phyloP scores from a whole-genome alignment of 2,329 filamentous ascomycete genomes.

The Hirsutella minnesotensis region DNA sequence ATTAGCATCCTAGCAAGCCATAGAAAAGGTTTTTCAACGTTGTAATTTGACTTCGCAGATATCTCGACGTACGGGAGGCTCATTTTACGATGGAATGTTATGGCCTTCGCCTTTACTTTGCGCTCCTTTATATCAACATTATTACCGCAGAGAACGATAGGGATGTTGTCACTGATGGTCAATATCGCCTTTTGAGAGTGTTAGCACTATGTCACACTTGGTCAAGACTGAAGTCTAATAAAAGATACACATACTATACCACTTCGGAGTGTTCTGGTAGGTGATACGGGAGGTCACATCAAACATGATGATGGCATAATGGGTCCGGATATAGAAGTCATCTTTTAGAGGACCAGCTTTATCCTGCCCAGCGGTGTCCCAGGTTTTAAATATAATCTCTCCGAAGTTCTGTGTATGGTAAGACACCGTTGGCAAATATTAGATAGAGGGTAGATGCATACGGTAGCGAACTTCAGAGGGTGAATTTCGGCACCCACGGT shows the following conservation, averaged over 20 bases:
- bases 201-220: too few relatives aligned
- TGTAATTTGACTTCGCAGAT: constrained; percentile 99
- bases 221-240: background rate
- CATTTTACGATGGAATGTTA: constrained; percentile 99
- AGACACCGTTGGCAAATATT: constrained; percentile 7
- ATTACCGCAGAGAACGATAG: constrained; percentile 96
- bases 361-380: constrained; percentile 98
- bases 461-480: constrained; percentile 93
- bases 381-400: constrained; percentile 96
- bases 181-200: constrained; percentile 97
- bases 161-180: constrained; percentile 99
- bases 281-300: constrained; percentile 98
- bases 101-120: constrained; percentile 99
- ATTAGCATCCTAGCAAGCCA: constrained; percentile 98
- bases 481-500: constrained; percentile 99
- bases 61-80: constrained; percentile 99
- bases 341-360: constrained; percentile 99
- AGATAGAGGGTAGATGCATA: constrained; percentile 41
- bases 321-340: constrained; percentile 99
- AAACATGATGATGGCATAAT: constrained; percentile 99
- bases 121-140: constrained; percentile 99
- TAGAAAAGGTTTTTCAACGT: constrained; percentile 99
- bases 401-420: constrained; percentile 78
- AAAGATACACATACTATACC: constrained; percentile 99
- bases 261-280: constrained; percentile 99